Evolutionary conservation across 805 yeast species (phyloP), one percentile per base, ranked within the genome.

Genomic region (Kluyveromyces wickerhamii): DNA sequence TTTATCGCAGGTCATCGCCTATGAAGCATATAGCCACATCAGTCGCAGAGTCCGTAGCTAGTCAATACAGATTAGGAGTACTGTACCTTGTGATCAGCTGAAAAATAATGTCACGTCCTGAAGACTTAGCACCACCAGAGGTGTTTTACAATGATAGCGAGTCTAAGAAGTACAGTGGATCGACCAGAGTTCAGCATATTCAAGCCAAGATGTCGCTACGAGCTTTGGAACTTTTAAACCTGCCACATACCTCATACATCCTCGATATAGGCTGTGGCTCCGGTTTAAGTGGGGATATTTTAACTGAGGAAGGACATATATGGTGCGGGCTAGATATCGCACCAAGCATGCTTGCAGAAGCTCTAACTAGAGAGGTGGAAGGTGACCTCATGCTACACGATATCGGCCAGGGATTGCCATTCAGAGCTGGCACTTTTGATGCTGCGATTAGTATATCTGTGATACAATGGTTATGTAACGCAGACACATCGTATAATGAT

Each of bases 81-180:
- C n/a, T n/a, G n/a, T n/a, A n/a, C n/a, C n/a, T n/a, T n/a, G n/a
- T n/a, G n/a, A n/a, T n/a, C n/a, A n/a, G n/a, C n/a, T n/a, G n/a
- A n/a, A n/a, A n/a, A n/a, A n/a, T n/a, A n/a, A 88, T 88, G 97
- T 84, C 95, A 2, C 78, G 97, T 66, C 97, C 97, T 46, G 97
- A 88, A 63, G 85, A 85, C 50, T 67, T 87, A 42, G 97, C 97
- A 10, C 97, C 97, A 19, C 96, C 97, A 26, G 97, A 88, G 63
- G 72, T 88, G 40, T 92, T 89, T 56, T 92, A 92, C 59, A 82
- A 87, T 67, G 96, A 88, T 36, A 61, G 75, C 2, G 98, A 92
- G 59, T 83, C 97, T 0, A 67, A 69, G 44, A 92, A 92, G 53
- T 92, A 92, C 59, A 92, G 97, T 0, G 69, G 81, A 2, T 84